Evolutionary conservation across 2,329 filamentous ascomycete genomes (phyloP), one percentile per base, ranked within the genome.

Genomic region (Sporothrix pseudoabietina): DNA sequence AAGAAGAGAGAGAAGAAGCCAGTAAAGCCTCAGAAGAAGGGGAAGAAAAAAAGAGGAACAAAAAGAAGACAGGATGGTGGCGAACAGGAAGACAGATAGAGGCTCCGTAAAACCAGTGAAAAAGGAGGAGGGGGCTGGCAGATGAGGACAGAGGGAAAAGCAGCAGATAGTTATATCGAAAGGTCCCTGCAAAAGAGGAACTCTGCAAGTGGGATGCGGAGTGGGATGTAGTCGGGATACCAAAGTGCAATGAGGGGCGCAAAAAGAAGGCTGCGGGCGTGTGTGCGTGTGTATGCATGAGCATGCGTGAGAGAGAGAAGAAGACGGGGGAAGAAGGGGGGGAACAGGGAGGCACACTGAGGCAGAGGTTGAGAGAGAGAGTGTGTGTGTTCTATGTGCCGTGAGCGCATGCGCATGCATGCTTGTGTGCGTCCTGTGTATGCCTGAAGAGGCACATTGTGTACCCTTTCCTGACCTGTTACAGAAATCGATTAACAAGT

Each of bases 141-240:
- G 26, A 35, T 30, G n/a, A 26, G 63, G 35, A 57, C 16, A 54
- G 47, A 19, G 30, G 35, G n/a, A 32, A 22, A 59, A 32, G 7
- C 39, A 39, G 69, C 39, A 30, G 16, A 16, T 26, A 49, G 55
- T 57, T 73, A 68, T 73, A 73, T 68, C 52, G 26, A 22, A 39
- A 44, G 3, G 26, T 3, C 19, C 1, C 8, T 47, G 19, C 16
- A 16, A 32, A 57, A 30, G 57, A n/a, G 61, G 16, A 26, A 54
- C 22, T 41, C 19, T 47, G 59, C 8, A 30, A 35, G 41, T 59
- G 54, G 69, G 39, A 71, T 71, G 63, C n/a, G 12, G 59, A 30
- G 65, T 69, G 65, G 54, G 65, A 72, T 52, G 39, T 19, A n/a
- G 52, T 69, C 54, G 69, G 61, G 61, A 73, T 44, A 22, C 30